These are phyloP conservation scores for Ganoderma lingzhi DNA, from an alignment of 1,284 basidiomycete species.

Conservation along the genomic window DNA sequence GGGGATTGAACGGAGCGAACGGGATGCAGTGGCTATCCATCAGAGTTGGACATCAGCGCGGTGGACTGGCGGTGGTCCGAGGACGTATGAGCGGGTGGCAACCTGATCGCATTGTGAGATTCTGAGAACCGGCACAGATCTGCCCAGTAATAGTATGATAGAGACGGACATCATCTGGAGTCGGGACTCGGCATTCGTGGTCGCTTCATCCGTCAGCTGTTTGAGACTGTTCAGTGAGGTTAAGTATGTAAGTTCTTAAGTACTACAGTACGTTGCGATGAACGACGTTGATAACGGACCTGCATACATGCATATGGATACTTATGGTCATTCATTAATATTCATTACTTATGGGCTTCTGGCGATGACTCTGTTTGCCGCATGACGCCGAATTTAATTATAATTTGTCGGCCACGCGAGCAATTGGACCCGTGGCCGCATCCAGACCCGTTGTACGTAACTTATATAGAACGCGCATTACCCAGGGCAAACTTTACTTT, in stretches of 20 bases:
- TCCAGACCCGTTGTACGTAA: not conserved
- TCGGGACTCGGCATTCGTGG: not conserved
- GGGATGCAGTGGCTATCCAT: constrained; percentile 5
- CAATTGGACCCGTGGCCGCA: not conserved
- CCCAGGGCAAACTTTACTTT: too few relatives aligned
- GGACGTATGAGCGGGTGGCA: not conserved
- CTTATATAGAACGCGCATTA: too few relatives aligned
- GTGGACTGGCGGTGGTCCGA: not conserved
- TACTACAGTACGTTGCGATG: not conserved
- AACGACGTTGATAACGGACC: not conserved
- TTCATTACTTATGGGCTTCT: not conserved
- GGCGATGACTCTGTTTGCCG: too few relatives aligned
- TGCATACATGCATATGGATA: not conserved
- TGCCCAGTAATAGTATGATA: not conserved
- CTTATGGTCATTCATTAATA: not conserved
- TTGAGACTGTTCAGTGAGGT: not conserved
- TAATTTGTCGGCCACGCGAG: not conserved
- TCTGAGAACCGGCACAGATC: not conserved
- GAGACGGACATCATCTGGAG: not conserved
- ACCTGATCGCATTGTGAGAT: not conserved
- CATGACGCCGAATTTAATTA: not conserved
- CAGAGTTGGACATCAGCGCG: constrained; percentile 5
- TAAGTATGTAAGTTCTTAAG: too few relatives aligned
- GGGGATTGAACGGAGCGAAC: not conserved
- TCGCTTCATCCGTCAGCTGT: not conserved